Percentiles rank a stretch among this genome's conserved stretches.
These are phyloP conservation scores for Biscutella laevigata DNA, from an alignment of 441 rosid species.

Conservation along the genomic window DNA sequence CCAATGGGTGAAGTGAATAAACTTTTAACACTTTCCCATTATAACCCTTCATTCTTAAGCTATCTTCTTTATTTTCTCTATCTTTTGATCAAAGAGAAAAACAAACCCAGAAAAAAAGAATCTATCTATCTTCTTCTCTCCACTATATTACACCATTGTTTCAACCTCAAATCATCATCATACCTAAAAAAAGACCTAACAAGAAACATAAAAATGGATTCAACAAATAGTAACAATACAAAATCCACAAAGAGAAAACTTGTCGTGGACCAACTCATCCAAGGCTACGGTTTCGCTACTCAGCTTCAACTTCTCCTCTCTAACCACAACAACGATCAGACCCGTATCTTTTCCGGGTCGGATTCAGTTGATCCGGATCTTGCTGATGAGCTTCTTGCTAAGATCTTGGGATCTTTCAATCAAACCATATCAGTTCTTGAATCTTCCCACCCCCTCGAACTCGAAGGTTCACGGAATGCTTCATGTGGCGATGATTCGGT, in stretches of 20 bases:
- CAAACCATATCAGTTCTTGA: constrained; percentile 36
- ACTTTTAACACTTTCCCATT: background rate
- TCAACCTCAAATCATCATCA: constrained; percentile 15
- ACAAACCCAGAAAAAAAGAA: background rate
- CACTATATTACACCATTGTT: constrained; percentile 17
- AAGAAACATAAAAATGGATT: background rate
- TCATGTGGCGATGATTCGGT: constrained; percentile 29
- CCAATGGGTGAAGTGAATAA: background rate
- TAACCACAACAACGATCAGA: constrained; percentile 11
- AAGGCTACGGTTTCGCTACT: constrained; percentile 37
- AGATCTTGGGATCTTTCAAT: constrained; percentile 50
- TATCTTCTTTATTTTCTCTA: constrained; percentile 5
- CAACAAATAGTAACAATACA: background rate
- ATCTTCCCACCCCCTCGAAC: constrained; percentile 15
- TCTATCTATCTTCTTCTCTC: constrained; percentile 5
- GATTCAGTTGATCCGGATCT: constrained; percentile 1
- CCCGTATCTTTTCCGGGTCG: constrained; percentile 4
- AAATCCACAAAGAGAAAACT: constrained; percentile 20
- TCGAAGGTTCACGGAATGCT: constrained; percentile 28
- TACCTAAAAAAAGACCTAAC: background rate
- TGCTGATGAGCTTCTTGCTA: constrained; percentile 26
- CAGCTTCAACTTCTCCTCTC: constrained; percentile 40
- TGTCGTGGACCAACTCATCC: constrained; percentile 31
- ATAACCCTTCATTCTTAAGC: constrained; percentile 6
- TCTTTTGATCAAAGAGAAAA: background rate